Conservation (phyloP, 345 rosid species). For the Acer negundo region DNA sequence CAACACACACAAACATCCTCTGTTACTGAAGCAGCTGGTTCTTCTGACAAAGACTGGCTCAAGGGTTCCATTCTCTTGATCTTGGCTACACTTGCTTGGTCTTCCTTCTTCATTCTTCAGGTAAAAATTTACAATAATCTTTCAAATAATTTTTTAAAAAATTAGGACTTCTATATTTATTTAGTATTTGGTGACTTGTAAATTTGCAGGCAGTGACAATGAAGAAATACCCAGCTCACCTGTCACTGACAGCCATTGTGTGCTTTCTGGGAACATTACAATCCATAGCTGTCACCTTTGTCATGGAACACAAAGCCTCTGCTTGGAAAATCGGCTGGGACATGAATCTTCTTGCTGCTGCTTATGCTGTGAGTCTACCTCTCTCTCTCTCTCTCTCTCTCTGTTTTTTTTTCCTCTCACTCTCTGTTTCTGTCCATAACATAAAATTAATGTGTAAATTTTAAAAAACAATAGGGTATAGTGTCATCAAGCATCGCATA, state of each 20-base stretch:
- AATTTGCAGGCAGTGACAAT: constrained; percentile 66
- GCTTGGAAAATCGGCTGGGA: constrained; percentile 78
- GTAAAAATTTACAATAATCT: constrained; percentile 22
- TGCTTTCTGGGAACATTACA: constrained; percentile 85
- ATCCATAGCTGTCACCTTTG: constrained; percentile 77
- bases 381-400: background rate
- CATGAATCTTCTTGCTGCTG: constrained; percentile 97
- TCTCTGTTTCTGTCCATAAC: too few species aligned
- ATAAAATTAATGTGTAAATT: too few species aligned
- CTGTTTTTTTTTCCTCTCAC: background rate
- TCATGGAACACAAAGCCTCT: constrained; percentile 71
- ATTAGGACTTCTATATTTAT: background rate
- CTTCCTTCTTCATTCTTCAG: constrained; percentile 79
- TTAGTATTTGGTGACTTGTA: background rate
- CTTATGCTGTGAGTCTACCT: constrained; percentile 66
- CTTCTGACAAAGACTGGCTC: constrained; percentile 55
- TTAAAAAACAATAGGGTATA: constrained; percentile 53
- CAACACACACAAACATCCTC: constrained; percentile 27
- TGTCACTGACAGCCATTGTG: constrained; percentile 77
- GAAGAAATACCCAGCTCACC: constrained; percentile 80
- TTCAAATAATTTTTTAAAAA: too few species aligned
- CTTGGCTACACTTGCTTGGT: constrained; percentile 90
- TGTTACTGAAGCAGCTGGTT: constrained; percentile 20
- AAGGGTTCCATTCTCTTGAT: constrained; percentile 80
- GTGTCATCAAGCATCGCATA: constrained; percentile 93